Base-by-base conservation (phyloP, 192 early-diverging fungal species). In the Chytriomyces sp. region DNA sequence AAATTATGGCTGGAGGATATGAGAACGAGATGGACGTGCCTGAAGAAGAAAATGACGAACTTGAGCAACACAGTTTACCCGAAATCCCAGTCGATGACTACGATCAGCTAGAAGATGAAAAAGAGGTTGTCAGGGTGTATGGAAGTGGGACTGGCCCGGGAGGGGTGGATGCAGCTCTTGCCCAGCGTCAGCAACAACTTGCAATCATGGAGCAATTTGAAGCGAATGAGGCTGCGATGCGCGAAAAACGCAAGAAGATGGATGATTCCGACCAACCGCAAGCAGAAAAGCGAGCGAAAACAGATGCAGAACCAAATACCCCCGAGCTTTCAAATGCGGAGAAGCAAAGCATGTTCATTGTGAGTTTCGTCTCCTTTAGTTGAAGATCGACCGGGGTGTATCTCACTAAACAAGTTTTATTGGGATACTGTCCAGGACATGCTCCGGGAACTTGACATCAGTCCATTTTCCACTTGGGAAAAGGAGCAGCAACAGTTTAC, bases 401-500 rank as follows among this genome's bases (percentile, higher is more conserved):
- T 23, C 23, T 16, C 28, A 5, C 13, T 57, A 4, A 57, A 20
- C 28, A 24, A 50, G 9, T 78, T 53, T 53, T 46, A 23, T 23
- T 50, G 2, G 7, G 43, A 78, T 20, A 10, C 16, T 53, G 9
- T 18, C 3, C 20, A 89, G 85, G 68, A 81, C 49, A 67, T 94
- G 75, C 79, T 94, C 60, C 83, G 86, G 20, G 94, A 95, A 69
- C 84, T 83, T 44, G 84, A 92, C 18, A 88, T 93, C 20, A 89
- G 86, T n/a, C 93, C 91, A 28, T 95, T 91, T 67, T 86, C 92
- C 26, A 91, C 90, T 6, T 93, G 90, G 88, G 90, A 92, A 50
- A 89, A 85, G 76, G 92, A 94, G 50, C 75, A 90, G 4, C 84
- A 86, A 6, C 91, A 90, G 75, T 80, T 95, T 49, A 86, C 89